phyloP scores from a whole-genome alignment of 495 filamentous ascomycete genomes.

The Xylaria curta region DNA sequence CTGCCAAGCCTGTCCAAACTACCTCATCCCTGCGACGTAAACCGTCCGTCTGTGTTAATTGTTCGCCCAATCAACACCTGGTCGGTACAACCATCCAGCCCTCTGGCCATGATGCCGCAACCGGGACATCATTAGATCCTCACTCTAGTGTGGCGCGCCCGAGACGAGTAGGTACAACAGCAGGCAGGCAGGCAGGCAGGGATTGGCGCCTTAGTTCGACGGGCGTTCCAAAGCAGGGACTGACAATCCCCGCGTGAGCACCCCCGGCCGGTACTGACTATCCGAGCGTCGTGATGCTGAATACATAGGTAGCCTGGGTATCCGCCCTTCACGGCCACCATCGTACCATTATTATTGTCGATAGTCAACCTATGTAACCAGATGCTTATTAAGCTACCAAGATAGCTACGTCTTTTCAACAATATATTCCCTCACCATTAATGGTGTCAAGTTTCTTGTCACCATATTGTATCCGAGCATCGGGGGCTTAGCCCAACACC shows the following conservation, averaged over 20 bases:
- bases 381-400: neutral
- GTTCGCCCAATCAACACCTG: neutral
- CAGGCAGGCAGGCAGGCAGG: neutral
- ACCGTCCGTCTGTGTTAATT: neutral
- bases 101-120: constrained; percentile 4
- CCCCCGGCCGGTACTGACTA: neutral
- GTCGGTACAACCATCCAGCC: neutral
- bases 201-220: constrained; percentile 2
- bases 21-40: neutral
- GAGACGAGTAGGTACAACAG: neutral
- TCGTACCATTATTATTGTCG: neutral
- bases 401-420: neutral
- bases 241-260: neutral
- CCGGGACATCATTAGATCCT: constrained; percentile 15
- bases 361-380: neutral
- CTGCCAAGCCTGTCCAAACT: constrained; percentile 37
- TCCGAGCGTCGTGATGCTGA: constrained; percentile 7
- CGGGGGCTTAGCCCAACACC: constrained; percentile 17
- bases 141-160: constrained; percentile 13
- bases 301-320: constrained; percentile 5
- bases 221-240: constrained; percentile 15
- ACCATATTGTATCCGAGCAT: neutral
- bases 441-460: neutral
- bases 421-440: neutral
- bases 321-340: neutral